phyloP scores from a whole-genome alignment of 257 asterid species.

The Jaltomata sinuosa region DNA sequence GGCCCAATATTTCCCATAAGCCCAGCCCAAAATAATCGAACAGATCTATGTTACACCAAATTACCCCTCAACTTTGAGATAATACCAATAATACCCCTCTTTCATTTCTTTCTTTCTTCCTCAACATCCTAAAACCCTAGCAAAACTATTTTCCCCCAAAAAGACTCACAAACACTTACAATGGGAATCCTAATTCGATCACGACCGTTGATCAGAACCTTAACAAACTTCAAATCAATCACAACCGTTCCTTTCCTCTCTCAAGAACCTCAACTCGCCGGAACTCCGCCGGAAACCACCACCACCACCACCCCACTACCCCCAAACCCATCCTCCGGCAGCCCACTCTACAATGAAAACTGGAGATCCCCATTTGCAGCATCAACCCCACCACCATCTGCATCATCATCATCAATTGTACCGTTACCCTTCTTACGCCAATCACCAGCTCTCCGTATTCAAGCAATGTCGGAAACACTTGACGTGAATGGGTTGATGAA shows the following conservation, averaged over 20 bases:
- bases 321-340: conserved; percentile 69
- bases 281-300: conserved; percentile 12
- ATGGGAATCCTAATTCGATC: conserved; percentile 44
- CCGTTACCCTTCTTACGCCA: conserved; percentile 24
- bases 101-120: not conserved
- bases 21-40: not conserved
- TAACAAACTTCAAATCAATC: conserved; percentile 34
- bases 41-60: not conserved
- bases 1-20: not conserved
- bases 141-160: not conserved
- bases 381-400: conserved; percentile 11
- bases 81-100: not conserved
- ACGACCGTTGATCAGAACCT: conserved; percentile 26
- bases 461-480: conserved; percentile 32
- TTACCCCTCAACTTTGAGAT: not conserved
- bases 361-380: conserved; percentile 46
- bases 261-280: conserved; percentile 56
- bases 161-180: conserved; percentile 17
- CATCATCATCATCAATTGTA: conserved; percentile 30
- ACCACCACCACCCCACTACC: conserved; percentile 62
- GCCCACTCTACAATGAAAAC: conserved; percentile 58
- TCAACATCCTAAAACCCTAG: not conserved
- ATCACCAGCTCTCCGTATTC: conserved; percentile 17
- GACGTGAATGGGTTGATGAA: conserved; percentile 43
- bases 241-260: conserved; percentile 57